These are phyloP conservation scores for Alternaria longipes DNA, from an alignment of 2,329 filamentous ascomycete species.

Conservation along the genomic window DNA sequence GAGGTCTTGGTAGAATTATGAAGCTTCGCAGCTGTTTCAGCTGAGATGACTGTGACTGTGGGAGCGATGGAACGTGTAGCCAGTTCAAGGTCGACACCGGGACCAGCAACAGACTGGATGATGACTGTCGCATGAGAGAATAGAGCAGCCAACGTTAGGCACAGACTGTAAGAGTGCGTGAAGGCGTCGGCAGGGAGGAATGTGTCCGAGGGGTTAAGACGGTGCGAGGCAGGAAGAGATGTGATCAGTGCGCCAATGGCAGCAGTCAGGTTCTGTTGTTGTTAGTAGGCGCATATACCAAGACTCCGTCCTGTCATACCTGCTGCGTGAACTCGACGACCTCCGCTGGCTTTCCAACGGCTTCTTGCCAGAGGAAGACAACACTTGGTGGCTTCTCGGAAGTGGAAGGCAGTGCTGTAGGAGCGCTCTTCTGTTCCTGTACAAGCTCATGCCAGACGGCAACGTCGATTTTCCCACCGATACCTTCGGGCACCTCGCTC, in stretches of 20 bases:
- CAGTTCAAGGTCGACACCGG: constrained; percentile 73
- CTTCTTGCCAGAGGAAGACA: constrained; percentile 72
- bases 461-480: constrained; percentile 77
- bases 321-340: constrained; percentile 82
- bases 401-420: constrained; percentile 70
- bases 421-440: constrained; percentile 66
- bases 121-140: constrained; percentile 86
- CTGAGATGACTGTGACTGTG: constrained; percentile 81
- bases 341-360: constrained; percentile 62
- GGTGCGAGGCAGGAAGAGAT: constrained; percentile 77
- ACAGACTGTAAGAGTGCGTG: constrained; percentile 79
- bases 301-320: constrained; percentile 47
- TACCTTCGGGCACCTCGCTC: constrained; percentile 84
- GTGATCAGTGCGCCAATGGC: constrained; percentile 81
- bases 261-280: constrained; percentile 79
- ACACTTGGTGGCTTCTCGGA: constrained; percentile 62
- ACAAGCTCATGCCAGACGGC: constrained; percentile 94
- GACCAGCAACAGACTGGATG: constrained; percentile 85
- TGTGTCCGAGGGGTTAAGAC: constrained; percentile 77
- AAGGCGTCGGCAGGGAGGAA: constrained; percentile 87
- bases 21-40: constrained; percentile 74
- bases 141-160: constrained; percentile 81
- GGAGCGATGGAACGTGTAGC: constrained; percentile 80
- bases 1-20: constrained; percentile 70
- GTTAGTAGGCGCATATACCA: constrained; percentile 18